phyloP scores from a whole-genome alignment of 495 filamentous ascomycete genomes.

The Aspergillus carlsbadensis region DNA sequence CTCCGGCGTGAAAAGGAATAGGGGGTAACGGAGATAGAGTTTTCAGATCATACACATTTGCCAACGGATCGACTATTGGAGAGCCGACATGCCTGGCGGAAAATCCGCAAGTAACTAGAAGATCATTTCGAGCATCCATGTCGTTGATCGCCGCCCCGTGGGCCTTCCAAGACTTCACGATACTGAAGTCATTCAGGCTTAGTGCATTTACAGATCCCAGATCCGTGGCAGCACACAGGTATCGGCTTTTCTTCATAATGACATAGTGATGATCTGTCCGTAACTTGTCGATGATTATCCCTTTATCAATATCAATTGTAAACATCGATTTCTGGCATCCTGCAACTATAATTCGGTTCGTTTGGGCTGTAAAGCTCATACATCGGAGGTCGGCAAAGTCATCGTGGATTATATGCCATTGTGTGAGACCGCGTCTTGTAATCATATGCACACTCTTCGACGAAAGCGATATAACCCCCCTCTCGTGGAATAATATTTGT shows the following conservation, averaged over 20 bases:
- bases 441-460: constrained; percentile 82
- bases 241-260: constrained; percentile 85
- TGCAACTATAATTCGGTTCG: constrained; percentile 80
- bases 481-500: constrained; percentile 83
- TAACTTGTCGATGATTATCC: constrained; percentile 71
- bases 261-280: constrained; percentile 73
- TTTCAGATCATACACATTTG: constrained; percentile 93
- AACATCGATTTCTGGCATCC: constrained; percentile 87
- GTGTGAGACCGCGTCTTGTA: constrained; percentile 69
- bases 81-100: constrained; percentile 65
- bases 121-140: constrained; percentile 92
- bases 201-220: constrained; percentile 84
- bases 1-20: constrained; percentile 87
- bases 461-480: constrained; percentile 78
- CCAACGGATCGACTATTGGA: constrained; percentile 78
- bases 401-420: constrained; percentile 80
- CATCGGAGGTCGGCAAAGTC: constrained; percentile 82
- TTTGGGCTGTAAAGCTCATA: constrained; percentile 91
- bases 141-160: constrained; percentile 83
- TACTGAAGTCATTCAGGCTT: constrained; percentile 70
- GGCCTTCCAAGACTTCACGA: constrained; percentile 84
- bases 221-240: constrained; percentile 87
- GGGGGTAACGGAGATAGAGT: constrained; percentile 80
- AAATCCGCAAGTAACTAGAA: constrained; percentile 92
- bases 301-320: constrained; percentile 84